Evolutionary conservation across 306 rosid species (phyloP).

Genomic region (Pterocarpus santalinus): DNA sequence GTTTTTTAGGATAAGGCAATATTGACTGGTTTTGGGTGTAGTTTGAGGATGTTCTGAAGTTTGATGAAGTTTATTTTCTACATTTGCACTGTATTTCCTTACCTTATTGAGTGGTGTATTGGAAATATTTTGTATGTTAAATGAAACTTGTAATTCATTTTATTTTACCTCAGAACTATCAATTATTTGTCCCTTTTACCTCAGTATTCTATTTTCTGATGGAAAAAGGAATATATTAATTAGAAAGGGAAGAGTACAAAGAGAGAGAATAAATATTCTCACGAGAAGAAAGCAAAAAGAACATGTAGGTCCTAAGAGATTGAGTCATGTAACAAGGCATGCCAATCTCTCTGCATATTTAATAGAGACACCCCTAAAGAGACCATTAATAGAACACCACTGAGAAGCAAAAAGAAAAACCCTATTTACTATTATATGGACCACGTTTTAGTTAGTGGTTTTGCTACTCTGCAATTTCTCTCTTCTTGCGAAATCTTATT

Average conservation of each 20-base stretch:
- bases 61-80: conserved; percentile 4
- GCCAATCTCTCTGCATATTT: not conserved
- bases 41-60: conserved; percentile 35
- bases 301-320: not conserved
- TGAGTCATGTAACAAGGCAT: not conserved
- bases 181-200: not conserved
- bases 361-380: too few species aligned
- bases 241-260: too few species aligned
- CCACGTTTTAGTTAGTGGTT: conserved; percentile 8
- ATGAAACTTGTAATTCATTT: conserved; percentile 23
- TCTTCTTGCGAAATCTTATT: conserved; percentile 3
- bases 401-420: too few species aligned
- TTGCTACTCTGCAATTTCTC: conserved; percentile 13
- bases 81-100: conserved; percentile 6
- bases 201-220: not conserved
- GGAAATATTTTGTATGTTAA: too few species aligned
- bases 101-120: conserved; percentile 23
- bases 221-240: not conserved
- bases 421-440: not conserved
- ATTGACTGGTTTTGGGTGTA: not conserved
- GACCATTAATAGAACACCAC: too few species aligned
- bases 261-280: not conserved
- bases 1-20: not conserved
- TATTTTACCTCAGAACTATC: not conserved
- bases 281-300: not conserved